These are phyloP conservation scores for Eimeria sp. DNA, from an alignment of 169 alveolate genomes.

Conservation along the genomic window DNA sequence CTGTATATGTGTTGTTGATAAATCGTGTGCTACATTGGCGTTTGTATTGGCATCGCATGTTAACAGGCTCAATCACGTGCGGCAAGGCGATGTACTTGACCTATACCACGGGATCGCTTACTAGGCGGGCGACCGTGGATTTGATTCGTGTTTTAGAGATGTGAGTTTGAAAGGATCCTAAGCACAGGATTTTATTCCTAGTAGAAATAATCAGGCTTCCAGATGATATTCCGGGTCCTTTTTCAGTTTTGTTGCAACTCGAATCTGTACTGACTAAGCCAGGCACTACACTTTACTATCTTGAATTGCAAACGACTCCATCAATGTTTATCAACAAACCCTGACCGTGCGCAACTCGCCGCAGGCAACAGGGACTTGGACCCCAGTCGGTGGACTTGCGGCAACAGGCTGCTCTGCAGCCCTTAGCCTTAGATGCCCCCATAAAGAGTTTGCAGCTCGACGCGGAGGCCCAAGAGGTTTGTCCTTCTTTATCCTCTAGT, in stretches of 20 bases:
- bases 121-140: slow-evolving; percentile 59
- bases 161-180: not conserved
- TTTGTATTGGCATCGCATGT: not conserved
- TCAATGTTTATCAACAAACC: not conserved
- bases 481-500: not conserved
- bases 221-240: not conserved
- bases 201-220: not conserved
- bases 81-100: slow-evolving; percentile 59
- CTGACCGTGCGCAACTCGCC: not conserved
- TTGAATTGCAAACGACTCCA: not conserved
- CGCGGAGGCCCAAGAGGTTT: slow-evolving; percentile 73
- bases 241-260: not conserved
- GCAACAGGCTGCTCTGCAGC: slow-evolving; percentile 37
- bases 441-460: slow-evolving; percentile 74
- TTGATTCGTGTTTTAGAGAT: slow-evolving; percentile 37
- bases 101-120: slow-evolving; percentile 1
- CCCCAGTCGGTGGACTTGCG: slow-evolving; percentile 33
- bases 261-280: not conserved
- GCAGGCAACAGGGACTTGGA: slow-evolving; percentile 67
- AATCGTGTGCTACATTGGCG: not conserved
- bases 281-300: not conserved
- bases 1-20: not conserved
- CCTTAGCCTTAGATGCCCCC: slow-evolving; percentile 53
- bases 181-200: not conserved
- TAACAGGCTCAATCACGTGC: slow-evolving; percentile 55